Evolutionary conservation across 192 early-diverging fungal species (phyloP).

Genomic region (Umbelopsis isabellina): DNA sequence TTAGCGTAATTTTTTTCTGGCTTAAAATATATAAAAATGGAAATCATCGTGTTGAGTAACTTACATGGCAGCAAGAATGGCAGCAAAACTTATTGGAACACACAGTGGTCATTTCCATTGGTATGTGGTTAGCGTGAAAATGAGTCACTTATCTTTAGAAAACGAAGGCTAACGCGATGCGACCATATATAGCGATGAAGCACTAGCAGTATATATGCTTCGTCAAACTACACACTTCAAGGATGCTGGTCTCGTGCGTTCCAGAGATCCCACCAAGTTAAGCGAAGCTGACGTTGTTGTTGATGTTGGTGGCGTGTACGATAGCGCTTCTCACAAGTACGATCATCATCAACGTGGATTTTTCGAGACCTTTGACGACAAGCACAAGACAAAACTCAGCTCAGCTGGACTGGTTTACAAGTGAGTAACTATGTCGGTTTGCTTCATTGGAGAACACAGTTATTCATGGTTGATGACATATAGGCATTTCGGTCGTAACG

Average conservation of each 20-base stretch:
- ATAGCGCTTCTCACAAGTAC: constrained; percentile 71
- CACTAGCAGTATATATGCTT: constrained; percentile 89
- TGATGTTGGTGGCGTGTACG: constrained; percentile 94
- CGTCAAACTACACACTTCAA: constrained; percentile 62
- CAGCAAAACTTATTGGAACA: constrained; percentile 68
- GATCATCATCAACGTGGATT: constrained; percentile 98
- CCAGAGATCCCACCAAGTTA: constrained; percentile 81
- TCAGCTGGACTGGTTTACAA: constrained; percentile 97
- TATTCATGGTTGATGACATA: background rate
- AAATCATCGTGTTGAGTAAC: background rate
- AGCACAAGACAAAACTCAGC: constrained; percentile 85
- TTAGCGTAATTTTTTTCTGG: background rate
- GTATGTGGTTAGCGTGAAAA: constrained; percentile 32
- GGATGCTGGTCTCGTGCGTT: constrained; percentile 72
- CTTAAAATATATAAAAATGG: background rate
- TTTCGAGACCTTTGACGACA: constrained; percentile 77
- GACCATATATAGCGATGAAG: constrained; percentile 68
- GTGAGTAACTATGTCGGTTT: constrained; percentile 32
- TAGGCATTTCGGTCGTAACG: constrained; percentile 86
- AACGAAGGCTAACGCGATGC: no score
- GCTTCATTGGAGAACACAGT: background rate
- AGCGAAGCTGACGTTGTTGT: constrained; percentile 85
- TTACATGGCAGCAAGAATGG: constrained; percentile 19
- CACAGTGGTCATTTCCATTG: constrained; percentile 86
- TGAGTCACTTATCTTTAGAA: background rate